These are phyloP conservation scores for Candida sphagnicola DNA, from an alignment of 805 yeast species.

Conservation along the genomic window DNA sequence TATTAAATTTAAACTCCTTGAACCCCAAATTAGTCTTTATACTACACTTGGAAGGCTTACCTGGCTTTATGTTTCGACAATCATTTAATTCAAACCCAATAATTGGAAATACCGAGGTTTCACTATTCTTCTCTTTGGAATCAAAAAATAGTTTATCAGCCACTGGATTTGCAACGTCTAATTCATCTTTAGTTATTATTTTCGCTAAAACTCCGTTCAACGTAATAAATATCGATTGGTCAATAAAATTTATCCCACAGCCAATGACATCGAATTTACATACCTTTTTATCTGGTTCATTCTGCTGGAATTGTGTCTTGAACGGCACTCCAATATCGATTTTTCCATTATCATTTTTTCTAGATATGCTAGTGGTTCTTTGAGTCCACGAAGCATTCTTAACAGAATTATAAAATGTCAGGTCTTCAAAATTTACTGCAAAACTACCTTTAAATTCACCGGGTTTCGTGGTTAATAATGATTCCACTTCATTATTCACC, in stretches of 20 bases:
- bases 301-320: constrained; percentile 19
- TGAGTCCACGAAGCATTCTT: constrained; percentile 26
- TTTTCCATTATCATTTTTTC: constrained; percentile 34
- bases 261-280: constrained; percentile 61
- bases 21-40: constrained; percentile 55
- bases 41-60: constrained; percentile 15
- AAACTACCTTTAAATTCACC: constrained; percentile 40
- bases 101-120: constrained; percentile 32
- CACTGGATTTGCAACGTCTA: constrained; percentile 16
- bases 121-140: constrained; percentile 15
- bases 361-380: constrained; percentile 29
- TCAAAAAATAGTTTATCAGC: constrained; percentile 18
- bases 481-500: constrained; percentile 16
- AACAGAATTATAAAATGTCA: constrained; percentile 34
- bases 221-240: constrained; percentile 66
- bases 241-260: constrained; percentile 72
- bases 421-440: constrained; percentile 38
- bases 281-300: constrained; percentile 9
- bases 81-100: constrained; percentile 29
- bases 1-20: constrained; percentile 57
- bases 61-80: constrained; percentile 22
- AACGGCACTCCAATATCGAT: constrained; percentile 35
- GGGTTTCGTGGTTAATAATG: constrained; percentile 29
- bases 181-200: constrained; percentile 21
- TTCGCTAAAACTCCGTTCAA: constrained; percentile 64